Conservation (phyloP, 192 early-diverging fungal genomes). For the Spinellus fusiger region DNA sequence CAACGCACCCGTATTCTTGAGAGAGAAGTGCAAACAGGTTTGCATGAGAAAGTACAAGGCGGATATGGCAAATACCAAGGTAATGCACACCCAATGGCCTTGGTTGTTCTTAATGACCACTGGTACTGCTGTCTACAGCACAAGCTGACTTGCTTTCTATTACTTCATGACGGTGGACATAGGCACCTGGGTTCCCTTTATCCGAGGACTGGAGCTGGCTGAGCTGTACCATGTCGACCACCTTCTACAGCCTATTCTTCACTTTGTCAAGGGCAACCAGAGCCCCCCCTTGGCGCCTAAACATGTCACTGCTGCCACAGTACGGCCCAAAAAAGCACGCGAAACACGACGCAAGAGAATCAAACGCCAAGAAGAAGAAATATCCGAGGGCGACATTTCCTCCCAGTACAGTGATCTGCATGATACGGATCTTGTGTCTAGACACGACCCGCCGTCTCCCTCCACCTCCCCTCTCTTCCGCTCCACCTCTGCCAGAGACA, state of each 20-base stretch:
- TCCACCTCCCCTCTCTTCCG: background rate
- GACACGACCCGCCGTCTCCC: background rate
- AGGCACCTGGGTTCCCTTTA: constrained; percentile 80
- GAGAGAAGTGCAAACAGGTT: constrained; percentile 78
- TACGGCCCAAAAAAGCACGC: constrained; percentile 37
- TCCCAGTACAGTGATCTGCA: constrained; percentile 11
- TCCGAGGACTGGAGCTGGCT: constrained; percentile 75
- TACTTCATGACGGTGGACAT: background rate
- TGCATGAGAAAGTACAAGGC: constrained; percentile 95
- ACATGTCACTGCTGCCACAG: constrained; percentile 45
- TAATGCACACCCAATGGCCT: constrained; percentile 23
- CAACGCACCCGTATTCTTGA: constrained; percentile 91
- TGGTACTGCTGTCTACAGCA: background rate
- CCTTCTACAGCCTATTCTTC: constrained; percentile 71
- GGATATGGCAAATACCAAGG: constrained; percentile 98
- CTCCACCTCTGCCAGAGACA: background rate
- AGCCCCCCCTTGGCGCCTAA: constrained; percentile 52
- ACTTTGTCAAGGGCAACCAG: constrained; percentile 62
- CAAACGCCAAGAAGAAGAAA: constrained; percentile 22
- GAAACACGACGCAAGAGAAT: constrained; percentile 28
- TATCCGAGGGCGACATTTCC: constrained; percentile 28
- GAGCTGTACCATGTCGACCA: constrained; percentile 72
- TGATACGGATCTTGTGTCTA: background rate
- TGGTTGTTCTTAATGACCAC: background rate
- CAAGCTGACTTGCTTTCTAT: too few relatives aligned